These are phyloP conservation scores for Cochlearia excelsa DNA, from an alignment of 345 rosid species.

Conservation along the genomic window DNA sequence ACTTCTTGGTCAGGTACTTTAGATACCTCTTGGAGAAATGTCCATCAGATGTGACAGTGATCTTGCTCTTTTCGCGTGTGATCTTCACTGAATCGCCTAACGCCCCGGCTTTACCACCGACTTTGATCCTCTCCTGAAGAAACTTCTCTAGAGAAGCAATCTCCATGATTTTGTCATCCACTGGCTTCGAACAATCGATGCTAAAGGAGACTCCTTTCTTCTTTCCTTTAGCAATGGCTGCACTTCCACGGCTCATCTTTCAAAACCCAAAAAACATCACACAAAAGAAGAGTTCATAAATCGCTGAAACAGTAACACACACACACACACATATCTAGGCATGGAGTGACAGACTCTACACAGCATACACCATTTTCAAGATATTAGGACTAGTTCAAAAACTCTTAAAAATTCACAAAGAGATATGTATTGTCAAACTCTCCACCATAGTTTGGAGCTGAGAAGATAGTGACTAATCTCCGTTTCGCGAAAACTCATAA, in stretches of 20 bases:
- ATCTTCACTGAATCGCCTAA: constrained; percentile 59
- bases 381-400: neutral
- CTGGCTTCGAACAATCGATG: constrained; percentile 43
- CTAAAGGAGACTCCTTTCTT: constrained; percentile 41
- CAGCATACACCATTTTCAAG: no score
- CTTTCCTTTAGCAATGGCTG: constrained; percentile 41
- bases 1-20: no score
- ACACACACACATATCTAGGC: no score
- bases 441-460: no score
- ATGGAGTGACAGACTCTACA: no score
- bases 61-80: constrained; percentile 50
- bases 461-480: no score
- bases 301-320: no score
- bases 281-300: neutral
- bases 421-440: neutral
- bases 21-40: no score
- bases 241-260: constrained; percentile 40
- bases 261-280: neutral
- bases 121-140: constrained; percentile 81
- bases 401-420: neutral
- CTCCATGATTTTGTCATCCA: constrained; percentile 55
- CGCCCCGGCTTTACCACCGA: constrained; percentile 78
- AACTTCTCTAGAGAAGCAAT: constrained; percentile 74
- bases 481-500: no score
- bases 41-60: no score